These are phyloP conservation scores for Sergeia podlipaevii DNA, from an alignment of 208 protist genomes.

Conservation along the genomic window DNA sequence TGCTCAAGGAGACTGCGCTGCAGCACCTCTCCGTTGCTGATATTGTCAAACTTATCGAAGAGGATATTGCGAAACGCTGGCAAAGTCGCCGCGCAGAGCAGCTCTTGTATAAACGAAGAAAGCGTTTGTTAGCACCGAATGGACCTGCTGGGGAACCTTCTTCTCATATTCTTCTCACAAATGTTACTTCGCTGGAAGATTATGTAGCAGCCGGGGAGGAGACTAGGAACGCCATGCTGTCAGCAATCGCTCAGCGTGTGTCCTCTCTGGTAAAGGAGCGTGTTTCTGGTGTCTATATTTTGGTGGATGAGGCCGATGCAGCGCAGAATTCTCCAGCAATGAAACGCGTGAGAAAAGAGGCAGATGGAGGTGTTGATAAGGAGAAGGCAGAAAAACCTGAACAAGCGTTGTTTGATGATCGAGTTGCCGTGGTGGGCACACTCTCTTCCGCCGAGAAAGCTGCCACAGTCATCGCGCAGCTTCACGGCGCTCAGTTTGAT, in stretches of 20 bases:
- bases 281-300: conserved; percentile 18
- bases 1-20: conserved; percentile 60
- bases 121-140: conserved; percentile 33
- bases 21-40: conserved; percentile 54
- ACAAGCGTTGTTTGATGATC: conserved; percentile 40
- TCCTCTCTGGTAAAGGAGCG: conserved; percentile 32
- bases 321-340: not conserved
- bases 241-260: conserved; percentile 31
- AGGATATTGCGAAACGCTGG: conserved; percentile 67
- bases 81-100: conserved; percentile 42
- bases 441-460: conserved; percentile 43
- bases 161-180: conserved; percentile 52
- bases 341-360: conserved; percentile 8
- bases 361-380: not conserved
- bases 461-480: conserved; percentile 39
- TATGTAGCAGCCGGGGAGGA: conserved; percentile 14
- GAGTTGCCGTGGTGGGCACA: conserved; percentile 54
- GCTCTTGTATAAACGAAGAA: conserved; percentile 57
- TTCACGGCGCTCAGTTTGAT: conserved; percentile 63
- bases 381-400: not conserved
- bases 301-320: conserved; percentile 36
- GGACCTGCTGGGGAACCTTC: conserved; percentile 48
- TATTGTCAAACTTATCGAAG: conserved; percentile 47
- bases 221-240: conserved; percentile 20
- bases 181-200: conserved; percentile 28